phyloP scores from a whole-genome alignment of 2,329 filamentous ascomycete species.

The Sporothrix curviconia region DNA sequence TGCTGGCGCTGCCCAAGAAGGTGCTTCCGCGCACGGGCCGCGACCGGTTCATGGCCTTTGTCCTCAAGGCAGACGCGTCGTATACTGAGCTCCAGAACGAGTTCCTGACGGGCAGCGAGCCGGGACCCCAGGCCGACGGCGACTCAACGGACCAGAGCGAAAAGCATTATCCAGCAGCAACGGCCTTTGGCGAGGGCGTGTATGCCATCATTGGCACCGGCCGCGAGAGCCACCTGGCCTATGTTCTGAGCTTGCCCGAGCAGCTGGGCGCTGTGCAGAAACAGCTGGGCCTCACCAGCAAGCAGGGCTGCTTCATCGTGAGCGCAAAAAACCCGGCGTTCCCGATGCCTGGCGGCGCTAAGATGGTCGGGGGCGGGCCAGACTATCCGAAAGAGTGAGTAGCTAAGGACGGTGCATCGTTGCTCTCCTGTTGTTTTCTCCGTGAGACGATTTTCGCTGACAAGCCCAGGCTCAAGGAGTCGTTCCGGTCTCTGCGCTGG shows the following conservation, averaged over 20 bases:
- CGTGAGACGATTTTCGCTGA: no score
- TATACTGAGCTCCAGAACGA: slow-evolving; percentile 65
- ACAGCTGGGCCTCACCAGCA: slow-evolving; percentile 59
- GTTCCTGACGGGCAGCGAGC: slow-evolving; percentile 58
- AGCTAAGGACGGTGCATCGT: no score
- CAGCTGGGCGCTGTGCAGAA: slow-evolving; percentile 65
- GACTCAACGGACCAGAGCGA: background rate
- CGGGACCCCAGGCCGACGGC: slow-evolving; percentile 39
- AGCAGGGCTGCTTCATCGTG: slow-evolving; percentile 69
- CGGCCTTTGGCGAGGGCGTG: slow-evolving; percentile 75
- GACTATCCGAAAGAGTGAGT: slow-evolving; percentile 64
- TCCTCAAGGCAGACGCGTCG: slow-evolving; percentile 63
- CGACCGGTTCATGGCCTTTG: slow-evolving; percentile 74
- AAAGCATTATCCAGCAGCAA: slow-evolving; percentile 61
- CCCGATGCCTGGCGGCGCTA: slow-evolving; percentile 57
- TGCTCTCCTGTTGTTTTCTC: background rate
- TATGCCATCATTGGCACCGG: slow-evolving; percentile 73
- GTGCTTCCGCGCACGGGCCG: slow-evolving; percentile 60
- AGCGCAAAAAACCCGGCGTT: slow-evolving; percentile 74
- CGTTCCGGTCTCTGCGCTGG: slow-evolving; percentile 67
- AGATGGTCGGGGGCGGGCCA: slow-evolving; percentile 41
- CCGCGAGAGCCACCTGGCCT: slow-evolving; percentile 68
- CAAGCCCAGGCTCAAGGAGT: slow-evolving; percentile 17
- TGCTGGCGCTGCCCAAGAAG: slow-evolving; percentile 81
- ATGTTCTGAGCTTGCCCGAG: slow-evolving; percentile 68